These are phyloP conservation scores for Aspergillus kassunensis DNA, from an alignment of 495 filamentous ascomycete species.

Conservation along the genomic window DNA sequence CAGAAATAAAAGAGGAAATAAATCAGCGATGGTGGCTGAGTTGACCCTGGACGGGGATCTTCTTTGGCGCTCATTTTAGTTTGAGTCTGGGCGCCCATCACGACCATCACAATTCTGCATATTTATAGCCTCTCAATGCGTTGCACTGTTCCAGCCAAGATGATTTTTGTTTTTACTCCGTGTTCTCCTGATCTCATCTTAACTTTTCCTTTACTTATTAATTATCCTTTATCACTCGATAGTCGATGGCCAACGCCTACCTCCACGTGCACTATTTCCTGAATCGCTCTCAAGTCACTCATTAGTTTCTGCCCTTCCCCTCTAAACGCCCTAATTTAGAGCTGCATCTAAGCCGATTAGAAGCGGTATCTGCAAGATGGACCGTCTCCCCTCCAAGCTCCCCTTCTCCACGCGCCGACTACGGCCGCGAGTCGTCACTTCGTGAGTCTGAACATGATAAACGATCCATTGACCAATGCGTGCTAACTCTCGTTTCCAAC, in stretches of 20 bases:
- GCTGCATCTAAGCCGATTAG: too few relatives aligned
- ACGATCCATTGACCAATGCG: not conserved
- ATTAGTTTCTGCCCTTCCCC: not conserved
- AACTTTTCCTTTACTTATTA: not conserved
- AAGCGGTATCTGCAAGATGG: conserved; percentile 22
- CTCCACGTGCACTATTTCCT: conserved; percentile 10
- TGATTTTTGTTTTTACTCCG: conserved; percentile 6
- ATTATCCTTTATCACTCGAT: not conserved
- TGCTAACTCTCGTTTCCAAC: not conserved
- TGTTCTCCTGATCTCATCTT: not conserved
- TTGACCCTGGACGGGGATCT: not conserved
- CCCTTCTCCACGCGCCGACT: conserved; percentile 52
- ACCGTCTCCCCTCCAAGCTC: conserved; percentile 38
- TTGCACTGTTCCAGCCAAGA: conserved; percentile 1
- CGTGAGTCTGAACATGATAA: conserved; percentile 36
- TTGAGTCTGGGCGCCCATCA: not conserved
- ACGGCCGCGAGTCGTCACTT: conserved; percentile 48
- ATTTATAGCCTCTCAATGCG: conserved; percentile 4
- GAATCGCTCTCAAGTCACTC: not conserved
- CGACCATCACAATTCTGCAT: not conserved
- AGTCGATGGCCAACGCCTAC: not conserved
- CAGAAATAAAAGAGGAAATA: too few relatives aligned
- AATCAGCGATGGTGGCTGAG: not conserved
- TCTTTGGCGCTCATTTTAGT: too few relatives aligned
- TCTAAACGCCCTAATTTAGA: not conserved